Evolutionary conservation across 768 basidiomycete genomes (phyloP), one percentile per base, ranked within the genome.

Genomic region (Lactarius psammicola): DNA sequence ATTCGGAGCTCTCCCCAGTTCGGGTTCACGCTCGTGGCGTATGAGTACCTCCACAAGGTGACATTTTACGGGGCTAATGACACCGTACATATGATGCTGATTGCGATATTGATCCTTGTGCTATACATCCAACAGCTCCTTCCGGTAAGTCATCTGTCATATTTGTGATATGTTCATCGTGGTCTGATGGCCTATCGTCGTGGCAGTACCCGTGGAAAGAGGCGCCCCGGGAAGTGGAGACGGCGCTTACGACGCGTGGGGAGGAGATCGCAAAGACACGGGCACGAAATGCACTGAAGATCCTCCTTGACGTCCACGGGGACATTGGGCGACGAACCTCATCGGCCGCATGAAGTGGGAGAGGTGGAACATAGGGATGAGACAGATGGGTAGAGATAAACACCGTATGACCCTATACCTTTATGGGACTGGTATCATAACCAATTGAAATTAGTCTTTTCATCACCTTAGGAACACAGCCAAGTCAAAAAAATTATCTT

Each of bases 201-300:
- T 69, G 68, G 56, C 72, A 94, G 89, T 96, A 90, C 78, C 95
- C 95, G 49, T 94, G 85, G 86, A 84, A 85, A 71, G 87, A 84
- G 31, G 82, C 84, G 73, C 87, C 83, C 60, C 81, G 79, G 60
- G 85, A 85, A 73, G 82, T 89, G 67, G 85, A 88, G 75, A 94
- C 87, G 20, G 83, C 80, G 62, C 84, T 89, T 63, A 92, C 85
- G 8, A 82, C 85, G 63, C 84, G 85, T 62, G 84, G 84, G 44
- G 90, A 92, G 71, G 96, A 98, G 65, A 82, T 98, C 78, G 85
- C 94, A 34, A 87, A 88, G 74, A 84, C 96, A 51, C 85, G 97
- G 62, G 96, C 97, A 23, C 84, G 96, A 64, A 98, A 98, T 80
- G 96, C 95, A 17, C 84, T 99, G 72, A 94, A 95, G 77, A 94